Evolutionary conservation across 2,329 filamentous ascomycete species (phyloP).

Genomic region (Periconia sp.): DNA sequence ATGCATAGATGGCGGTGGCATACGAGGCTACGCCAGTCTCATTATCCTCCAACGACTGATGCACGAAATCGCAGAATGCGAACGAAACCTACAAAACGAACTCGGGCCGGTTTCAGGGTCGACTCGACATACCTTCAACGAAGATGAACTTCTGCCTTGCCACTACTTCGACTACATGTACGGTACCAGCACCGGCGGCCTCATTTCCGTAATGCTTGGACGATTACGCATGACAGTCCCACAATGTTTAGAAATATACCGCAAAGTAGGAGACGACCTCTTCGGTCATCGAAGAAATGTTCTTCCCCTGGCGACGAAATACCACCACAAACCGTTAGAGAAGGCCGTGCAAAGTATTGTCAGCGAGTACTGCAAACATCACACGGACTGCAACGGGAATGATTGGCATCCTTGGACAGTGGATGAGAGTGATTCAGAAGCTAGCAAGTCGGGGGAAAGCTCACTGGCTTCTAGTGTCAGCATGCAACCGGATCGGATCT

Average conservation of each 20-base stretch:
- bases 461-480: slow-evolving; percentile 2
- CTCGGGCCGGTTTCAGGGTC: slow-evolving; percentile 39
- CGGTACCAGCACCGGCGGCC: slow-evolving; percentile 59
- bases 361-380: slow-evolving; percentile 51
- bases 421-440: slow-evolving; percentile 17
- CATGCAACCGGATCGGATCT: slow-evolving; percentile 39
- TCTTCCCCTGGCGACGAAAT: slow-evolving; percentile 56
- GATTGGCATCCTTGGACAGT: slow-evolving; percentile 54
- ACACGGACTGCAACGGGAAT: slow-evolving; percentile 49
- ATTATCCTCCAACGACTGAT: slow-evolving; percentile 57
- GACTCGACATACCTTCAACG: slow-evolving; percentile 38
- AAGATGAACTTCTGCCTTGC: slow-evolving; percentile 55
- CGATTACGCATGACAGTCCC: slow-evolving; percentile 57
- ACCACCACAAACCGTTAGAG: slow-evolving; percentile 56
- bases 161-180: slow-evolving; percentile 63
- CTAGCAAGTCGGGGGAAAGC: slow-evolving; percentile 16
- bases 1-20: slow-evolving; percentile 54
- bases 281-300: slow-evolving; percentile 53
- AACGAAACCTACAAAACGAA: slow-evolving; percentile 53
- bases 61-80: slow-evolving; percentile 55
- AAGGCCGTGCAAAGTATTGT: slow-evolving; percentile 55
- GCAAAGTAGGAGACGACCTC: slow-evolving; percentile 54
- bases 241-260: slow-evolving; percentile 55
- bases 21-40: slow-evolving; percentile 58
- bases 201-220: slow-evolving; percentile 58